phyloP scores from a whole-genome alignment of 306 rosid species.

The Citrullus colocynthis region DNA sequence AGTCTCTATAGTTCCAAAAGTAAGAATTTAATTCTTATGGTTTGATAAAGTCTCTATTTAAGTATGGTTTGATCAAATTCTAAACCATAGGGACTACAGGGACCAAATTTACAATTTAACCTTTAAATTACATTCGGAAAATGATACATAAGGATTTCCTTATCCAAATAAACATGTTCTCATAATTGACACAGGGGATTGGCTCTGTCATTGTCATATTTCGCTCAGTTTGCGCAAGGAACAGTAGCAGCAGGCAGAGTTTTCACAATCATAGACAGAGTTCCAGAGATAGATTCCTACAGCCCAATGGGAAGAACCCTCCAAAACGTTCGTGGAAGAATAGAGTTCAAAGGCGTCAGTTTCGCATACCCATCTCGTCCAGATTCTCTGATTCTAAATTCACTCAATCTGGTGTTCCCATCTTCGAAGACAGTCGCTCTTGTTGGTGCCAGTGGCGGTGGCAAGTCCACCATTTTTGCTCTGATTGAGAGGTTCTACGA shows the following conservation, averaged over 20 bases:
- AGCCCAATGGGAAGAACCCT: conserved; percentile 46
- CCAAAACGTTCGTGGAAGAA: conserved; percentile 40
- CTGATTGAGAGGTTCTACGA: conserved; percentile 84
- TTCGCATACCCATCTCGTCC: conserved; percentile 80
- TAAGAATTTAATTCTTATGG: no score
- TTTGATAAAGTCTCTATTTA: no score
- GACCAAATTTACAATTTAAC: no score
- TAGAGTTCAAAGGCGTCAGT: conserved; percentile 54
- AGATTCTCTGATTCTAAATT: conserved; percentile 35
- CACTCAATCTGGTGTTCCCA: conserved; percentile 54
- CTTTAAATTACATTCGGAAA: no score
- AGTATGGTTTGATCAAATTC: no score
- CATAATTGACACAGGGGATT: no score
- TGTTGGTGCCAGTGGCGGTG: conserved; percentile 93
- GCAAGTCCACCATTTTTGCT: conserved; percentile 81
- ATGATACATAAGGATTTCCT: not conserved
- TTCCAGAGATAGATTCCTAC: conserved; percentile 78
- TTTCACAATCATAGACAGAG: conserved; percentile 57
- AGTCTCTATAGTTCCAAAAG: no score
- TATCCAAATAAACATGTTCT: no score
- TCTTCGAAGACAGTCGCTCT: conserved; percentile 61
- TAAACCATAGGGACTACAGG: no score
- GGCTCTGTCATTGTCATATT: conserved; percentile 23
- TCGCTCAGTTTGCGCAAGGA: conserved; percentile 82
- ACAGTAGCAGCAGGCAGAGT: conserved; percentile 80